Percentiles rank a stretch among this genome's conserved stretches.
phyloP scores from a whole-genome alignment of 1,284 basidiomycete species.

The Malassezia sp. region DNA sequence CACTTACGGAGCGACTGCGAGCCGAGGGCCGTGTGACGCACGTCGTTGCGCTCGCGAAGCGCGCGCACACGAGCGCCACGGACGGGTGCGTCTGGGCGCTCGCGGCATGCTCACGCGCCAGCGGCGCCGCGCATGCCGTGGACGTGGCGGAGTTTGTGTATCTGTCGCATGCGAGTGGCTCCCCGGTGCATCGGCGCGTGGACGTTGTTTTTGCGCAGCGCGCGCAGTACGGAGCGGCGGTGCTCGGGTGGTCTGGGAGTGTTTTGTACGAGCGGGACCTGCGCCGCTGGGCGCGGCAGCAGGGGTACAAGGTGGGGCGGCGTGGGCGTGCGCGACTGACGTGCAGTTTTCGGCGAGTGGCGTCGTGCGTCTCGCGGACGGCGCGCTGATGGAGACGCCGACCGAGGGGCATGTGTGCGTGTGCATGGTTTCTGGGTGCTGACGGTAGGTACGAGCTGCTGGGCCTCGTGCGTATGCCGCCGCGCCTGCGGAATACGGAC shows the following conservation, averaged over 20 bases:
- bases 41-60: slow-evolving; percentile 3
- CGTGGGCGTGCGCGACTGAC: neutral
- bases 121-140: too few relatives aligned
- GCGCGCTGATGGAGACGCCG: slow-evolving; percentile 1
- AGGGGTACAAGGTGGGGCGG: slow-evolving; percentile 10
- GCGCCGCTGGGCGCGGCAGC: slow-evolving; percentile 11
- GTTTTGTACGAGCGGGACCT: slow-evolving; percentile 18
- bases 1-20: neutral
- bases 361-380: slow-evolving; percentile 2
- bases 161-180: neutral
- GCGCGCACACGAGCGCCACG: neutral
- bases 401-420: slow-evolving; percentile 9
- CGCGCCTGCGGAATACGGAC: slow-evolving; percentile 13
- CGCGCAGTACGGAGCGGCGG: slow-evolving; percentile 12
- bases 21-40: neutral
- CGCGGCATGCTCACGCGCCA: neutral
- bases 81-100: too few relatives aligned
- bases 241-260: slow-evolving; percentile 19
- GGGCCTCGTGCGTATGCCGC: slow-evolving; percentile 6
- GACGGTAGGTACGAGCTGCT: slow-evolving; percentile 1
- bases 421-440: neutral
- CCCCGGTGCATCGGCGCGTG: slow-evolving; percentile 11
- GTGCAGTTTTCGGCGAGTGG: slow-evolving; percentile 11
- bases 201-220: slow-evolving; percentile 15
- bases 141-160: slow-evolving; percentile 19